A percentile compares a stretch with the other conserved stretches of the same genome.
Conservation (phyloP, 139 green algal genomes). For the Diplosphaera chodatii region DNA sequence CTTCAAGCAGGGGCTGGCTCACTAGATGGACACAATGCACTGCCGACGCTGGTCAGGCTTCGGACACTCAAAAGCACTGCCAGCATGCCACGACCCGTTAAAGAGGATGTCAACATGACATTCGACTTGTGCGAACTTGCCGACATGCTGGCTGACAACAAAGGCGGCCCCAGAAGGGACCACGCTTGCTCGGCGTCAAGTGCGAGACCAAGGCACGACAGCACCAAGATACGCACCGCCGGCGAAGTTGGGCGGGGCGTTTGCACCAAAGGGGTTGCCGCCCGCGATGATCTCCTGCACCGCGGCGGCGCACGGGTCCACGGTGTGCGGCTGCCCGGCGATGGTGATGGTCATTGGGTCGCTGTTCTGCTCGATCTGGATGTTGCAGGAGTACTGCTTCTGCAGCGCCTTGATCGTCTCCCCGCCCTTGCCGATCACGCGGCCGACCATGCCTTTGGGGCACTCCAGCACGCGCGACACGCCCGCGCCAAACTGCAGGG, state of each 20-base stretch:
- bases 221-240: neutral
- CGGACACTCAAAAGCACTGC: too few relatives aligned
- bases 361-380: slow-evolving; percentile 75
- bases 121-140: too few relatives aligned
- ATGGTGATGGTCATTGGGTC: slow-evolving; percentile 84
- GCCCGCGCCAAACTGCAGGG: slow-evolving; percentile 1
- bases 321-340: slow-evolving; percentile 45
- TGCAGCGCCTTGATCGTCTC: slow-evolving; percentile 94
- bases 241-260: slow-evolving; percentile 10
- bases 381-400: slow-evolving; percentile 64
- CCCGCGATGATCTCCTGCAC: slow-evolving; percentile 54
- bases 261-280: slow-evolving; percentile 20
- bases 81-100: too few relatives aligned
- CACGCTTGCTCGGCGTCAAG: too few relatives aligned
- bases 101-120: too few relatives aligned
- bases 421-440: slow-evolving; percentile 89
- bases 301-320: slow-evolving; percentile 34
- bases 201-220: neutral
- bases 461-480: slow-evolving; percentile 63
- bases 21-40: too few relatives aligned
- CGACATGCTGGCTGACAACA: too few relatives aligned
- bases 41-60: too few relatives aligned
- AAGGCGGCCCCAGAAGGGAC: too few relatives aligned
- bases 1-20: too few relatives aligned
- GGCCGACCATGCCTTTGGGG: slow-evolving; percentile 83